phyloP scores from a whole-genome alignment of 1,284 basidiomycete species.

The Moniliophthora roreri region DNA sequence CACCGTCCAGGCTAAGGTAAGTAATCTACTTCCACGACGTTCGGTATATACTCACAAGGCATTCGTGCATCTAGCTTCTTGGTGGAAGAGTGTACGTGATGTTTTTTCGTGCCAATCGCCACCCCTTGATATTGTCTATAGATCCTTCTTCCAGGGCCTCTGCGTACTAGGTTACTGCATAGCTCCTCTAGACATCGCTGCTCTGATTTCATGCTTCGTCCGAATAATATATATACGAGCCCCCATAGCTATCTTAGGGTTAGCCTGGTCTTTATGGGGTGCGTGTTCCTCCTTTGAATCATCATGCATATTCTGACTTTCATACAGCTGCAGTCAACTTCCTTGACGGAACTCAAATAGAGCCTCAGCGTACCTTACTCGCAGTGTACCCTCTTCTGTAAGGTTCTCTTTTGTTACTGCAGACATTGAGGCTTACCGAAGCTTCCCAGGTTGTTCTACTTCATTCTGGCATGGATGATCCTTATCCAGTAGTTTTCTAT shows the following conservation, averaged over 20 bases:
- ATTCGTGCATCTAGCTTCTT: conserved; percentile 55
- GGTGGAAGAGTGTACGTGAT: conserved; percentile 85
- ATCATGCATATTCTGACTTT: conserved; percentile 9
- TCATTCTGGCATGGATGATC: conserved; percentile 92
- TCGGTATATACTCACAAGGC: conserved; percentile 3
- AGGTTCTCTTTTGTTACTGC: conserved; percentile 23
- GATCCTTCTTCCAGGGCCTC: conserved; percentile 94
- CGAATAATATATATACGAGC: conserved; percentile 83
- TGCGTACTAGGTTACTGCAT: conserved; percentile 92
- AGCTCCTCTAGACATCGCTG: conserved; percentile 87
- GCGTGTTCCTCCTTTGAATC: conserved; percentile 24
- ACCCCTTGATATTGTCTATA: conserved; percentile 31
- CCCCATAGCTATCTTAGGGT: conserved; percentile 80
- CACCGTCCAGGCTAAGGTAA: conserved; percentile 88
- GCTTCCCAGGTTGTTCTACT: conserved; percentile 70
- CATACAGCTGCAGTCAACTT: conserved; percentile 87
- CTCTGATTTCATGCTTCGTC: conserved; percentile 84
- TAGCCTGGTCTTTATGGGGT: conserved; percentile 98
- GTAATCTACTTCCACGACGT: conserved; percentile 7
- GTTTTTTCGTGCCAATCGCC: background rate
- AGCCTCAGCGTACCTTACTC: conserved; percentile 82
- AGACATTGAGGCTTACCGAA: conserved; percentile 6
- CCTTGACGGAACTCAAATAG: conserved; percentile 89
- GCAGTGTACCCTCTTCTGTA: conserved; percentile 92
- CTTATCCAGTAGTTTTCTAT: conserved; percentile 81